Base-by-base conservation (phyloP, 768 basidiomycete species). In the Tricholomella constricta region DNA sequence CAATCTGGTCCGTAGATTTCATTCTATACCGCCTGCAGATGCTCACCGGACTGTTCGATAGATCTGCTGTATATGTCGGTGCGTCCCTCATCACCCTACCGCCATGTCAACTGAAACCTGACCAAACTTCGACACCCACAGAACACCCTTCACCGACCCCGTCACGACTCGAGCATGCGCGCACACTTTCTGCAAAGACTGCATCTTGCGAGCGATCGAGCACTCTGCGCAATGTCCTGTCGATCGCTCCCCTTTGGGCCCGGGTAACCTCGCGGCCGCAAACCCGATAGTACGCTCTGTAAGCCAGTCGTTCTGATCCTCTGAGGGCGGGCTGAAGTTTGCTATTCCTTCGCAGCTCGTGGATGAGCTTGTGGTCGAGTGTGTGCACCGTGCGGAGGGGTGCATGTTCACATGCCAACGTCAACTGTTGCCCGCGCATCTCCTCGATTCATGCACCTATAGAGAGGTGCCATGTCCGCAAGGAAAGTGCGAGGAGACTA, bases 121-220 rank as follows among this genome's bases (percentile, higher is more conserved):
- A n/a, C 22, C 32, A 29, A 59, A 54, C 25, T 17, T 41, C 34
- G 52, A 29, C 14, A 14, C 8, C 34, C 20, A 40, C 62, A 88
- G 86, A 20, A 76, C 78, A 50, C 89, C 91, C 2, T 94, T 94
- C 63, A 71, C 83, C 7, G 81, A 91, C 26, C 94, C 93, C 9
- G 79, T 78, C 1, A 89, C 88, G 0, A 86, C 90, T 0, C 78
- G 70, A 35, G 82, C 86, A 7, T 95, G 94, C 61, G 76, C 81
- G 54, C 94, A 93, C 65, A 95, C 91, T 0, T 95, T 95, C 67
- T 96, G 94, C 67, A 70, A 71, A n/a, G 85, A 83, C 26, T 96
- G 94, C 63, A 89, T 94, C 54, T 60, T 72, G n/a, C 75, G 77
- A 45, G 89, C 93, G 0, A 77, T 95, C 3, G 66, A 69, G 11